Conservation (phyloP, 75 land plant genomes). For the Cryptomeria japonica region DNA sequence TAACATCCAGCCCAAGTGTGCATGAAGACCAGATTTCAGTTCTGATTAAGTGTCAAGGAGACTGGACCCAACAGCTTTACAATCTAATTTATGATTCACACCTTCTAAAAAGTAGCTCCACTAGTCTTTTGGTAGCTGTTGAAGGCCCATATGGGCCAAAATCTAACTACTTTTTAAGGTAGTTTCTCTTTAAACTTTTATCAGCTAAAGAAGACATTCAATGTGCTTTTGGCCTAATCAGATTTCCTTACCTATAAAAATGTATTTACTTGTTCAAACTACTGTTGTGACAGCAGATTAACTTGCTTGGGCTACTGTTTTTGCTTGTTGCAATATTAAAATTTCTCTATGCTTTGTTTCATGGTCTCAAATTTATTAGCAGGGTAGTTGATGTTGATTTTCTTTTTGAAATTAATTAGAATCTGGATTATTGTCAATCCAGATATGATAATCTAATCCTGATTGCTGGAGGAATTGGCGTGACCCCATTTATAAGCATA, state of each 20-base stretch:
- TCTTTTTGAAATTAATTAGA: neutral
- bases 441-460: constrained; percentile 61
- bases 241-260: neutral
- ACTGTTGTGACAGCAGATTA: neutral
- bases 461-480: constrained; percentile 73
- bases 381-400: neutral
- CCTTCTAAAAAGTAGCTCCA: constrained; percentile 2
- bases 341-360: neutral
- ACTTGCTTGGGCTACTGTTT: neutral
- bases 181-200: neutral
- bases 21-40: constrained; percentile 47
- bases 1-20: constrained; percentile 43
- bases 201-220: neutral
- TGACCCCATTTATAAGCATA: constrained; percentile 63
- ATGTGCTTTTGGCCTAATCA: neutral
- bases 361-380: neutral
- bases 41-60: constrained; percentile 50
- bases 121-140: constrained; percentile 26
- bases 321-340: neutral
- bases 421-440: neutral
- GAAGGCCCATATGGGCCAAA: constrained; percentile 77
- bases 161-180: constrained; percentile 38
- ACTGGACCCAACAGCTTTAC: constrained; percentile 55
- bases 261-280: neutral
- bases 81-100: constrained; percentile 14